Base-by-base conservation (phyloP, 208 protist species). In the Trypanosoma avium region DNA sequence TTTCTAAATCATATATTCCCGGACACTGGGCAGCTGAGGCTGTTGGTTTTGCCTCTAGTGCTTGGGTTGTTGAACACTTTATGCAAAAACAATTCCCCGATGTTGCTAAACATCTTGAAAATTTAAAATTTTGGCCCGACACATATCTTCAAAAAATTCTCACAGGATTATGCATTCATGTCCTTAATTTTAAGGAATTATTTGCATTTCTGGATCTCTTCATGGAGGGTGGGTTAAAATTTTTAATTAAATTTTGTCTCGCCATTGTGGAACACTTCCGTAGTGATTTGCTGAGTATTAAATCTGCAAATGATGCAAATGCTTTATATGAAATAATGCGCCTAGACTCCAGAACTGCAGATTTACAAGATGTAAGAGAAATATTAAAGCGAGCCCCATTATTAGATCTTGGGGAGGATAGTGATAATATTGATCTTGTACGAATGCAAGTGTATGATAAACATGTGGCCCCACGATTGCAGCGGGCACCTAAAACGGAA, bases 61-160 rank as follows among this genome's bases (percentile, higher is more conserved):
- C 90, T 47, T 95, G 85, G 86, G 86, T 93, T 59, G 84, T 92
- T 19, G 82, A 95, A 74, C 47, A 84, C 61, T 90, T 95, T 54
- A 91, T 95, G 84, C 60, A 88, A 63, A 57, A 86, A 46, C 38
- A 61, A 33, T 77, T 84, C 55, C 82, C 82, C 0, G 84, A 92
- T 46, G 85, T 96, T 27, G 85, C 86, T 21, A 66, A 79, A 40
- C 90, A 96, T 64, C 74, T 96, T 26, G 52, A 85, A 45, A 61
- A 69, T 32, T 72, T 96, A 47, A 93, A 93, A 19, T 84, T 96
- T 61, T 93, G 86, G 86, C 90, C 90, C 2, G 90, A 96, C 73
- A 96, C 90, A 0, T 96, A 96, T 67, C 75, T 96, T 22, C 90
- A 96, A 67, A 96, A 96, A 68, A 93, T 96, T 58, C 78, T 96